phyloP scores from a whole-genome alignment of 192 early-diverging fungal species.

The Paraglomus brasilianum region DNA sequence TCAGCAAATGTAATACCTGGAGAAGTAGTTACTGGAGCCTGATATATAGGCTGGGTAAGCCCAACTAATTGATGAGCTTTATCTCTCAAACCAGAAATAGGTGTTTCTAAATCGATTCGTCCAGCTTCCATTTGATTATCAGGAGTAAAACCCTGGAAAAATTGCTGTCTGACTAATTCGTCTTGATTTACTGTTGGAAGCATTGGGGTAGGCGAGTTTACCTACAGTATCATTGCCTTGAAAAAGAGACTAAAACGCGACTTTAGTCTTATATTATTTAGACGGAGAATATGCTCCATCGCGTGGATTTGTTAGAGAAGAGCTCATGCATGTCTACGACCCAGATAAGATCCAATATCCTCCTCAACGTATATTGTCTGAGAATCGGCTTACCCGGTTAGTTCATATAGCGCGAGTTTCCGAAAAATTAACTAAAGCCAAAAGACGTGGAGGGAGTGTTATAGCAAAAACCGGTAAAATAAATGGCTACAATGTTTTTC shows the following conservation, averaged over 20 bases:
- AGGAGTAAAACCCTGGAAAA: slow-evolving; percentile 1
- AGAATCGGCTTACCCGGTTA: no score
- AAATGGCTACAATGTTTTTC: not conserved
- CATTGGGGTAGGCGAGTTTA: slow-evolving; percentile 8
- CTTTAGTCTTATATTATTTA: slow-evolving; percentile 20
- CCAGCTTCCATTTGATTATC: slow-evolving; percentile 11
- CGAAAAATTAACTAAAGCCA: not conserved
- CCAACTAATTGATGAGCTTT: not conserved
- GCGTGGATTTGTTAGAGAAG: not conserved
- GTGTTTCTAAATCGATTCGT: not conserved
- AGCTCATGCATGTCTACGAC: not conserved
- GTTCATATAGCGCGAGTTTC: not conserved
- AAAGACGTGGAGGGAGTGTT: not conserved
- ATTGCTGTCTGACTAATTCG: slow-evolving; percentile 20
- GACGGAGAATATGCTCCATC: slow-evolving; percentile 4
- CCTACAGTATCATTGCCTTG: slow-evolving; percentile 18
- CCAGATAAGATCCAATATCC: not conserved
- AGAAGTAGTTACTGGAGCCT: no score
- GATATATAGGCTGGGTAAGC: no score
- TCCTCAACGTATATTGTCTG: not conserved
- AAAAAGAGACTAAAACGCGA: not conserved
- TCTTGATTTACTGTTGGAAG: slow-evolving; percentile 9
- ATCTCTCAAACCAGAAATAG: slow-evolving; percentile 13
- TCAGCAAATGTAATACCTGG: not conserved
- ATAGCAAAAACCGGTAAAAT: not conserved